Evolutionary conservation across 192 early-diverging fungal species (phyloP), one percentile per base, ranked within the genome.

Genomic region (Jimgerdemannia flammicorona): DNA sequence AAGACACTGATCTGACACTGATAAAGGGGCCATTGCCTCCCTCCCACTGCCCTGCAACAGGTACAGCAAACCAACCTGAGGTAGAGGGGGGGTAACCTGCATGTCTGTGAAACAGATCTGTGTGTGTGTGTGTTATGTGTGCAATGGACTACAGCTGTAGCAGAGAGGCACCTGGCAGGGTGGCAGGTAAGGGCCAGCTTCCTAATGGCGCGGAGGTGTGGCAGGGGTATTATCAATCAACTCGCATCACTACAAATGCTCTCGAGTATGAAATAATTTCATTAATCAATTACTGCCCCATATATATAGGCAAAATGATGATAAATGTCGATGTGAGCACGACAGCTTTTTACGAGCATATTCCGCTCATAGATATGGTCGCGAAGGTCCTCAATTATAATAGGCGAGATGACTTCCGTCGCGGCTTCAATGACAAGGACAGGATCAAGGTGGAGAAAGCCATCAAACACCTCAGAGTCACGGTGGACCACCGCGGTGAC

Each of bases 181-280:
- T n/a, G n/a, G n/a, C n/a, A n/a, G n/a, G 85, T 72, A 77, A 81
- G 3, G 69, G 64, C 54, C 69, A 71, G 43, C 85, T 89, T 0
- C 83, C 78, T 6, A 92, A 95, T 67, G 95, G 96, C 17, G 87
- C 91, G 40, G 94, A 97, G 85, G 89, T 96, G 4, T 97, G 96
- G 96, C 91, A 91, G 77, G 97, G 97, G 18, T 95, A 93, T 78
- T 96, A 95, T 74, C 95, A 97, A 70, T 94, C 92, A 43, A 87
- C 96, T 43, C 87, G 40, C 11, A 6, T 43, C 71, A 10, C 14
- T 40, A 63, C 20, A 10, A 69, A 76, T 64, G 17, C 18, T 42
- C 44, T 72, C 63, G 29, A 74, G 77, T 1, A 63, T 70, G 19
- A 69, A 73, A 9, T 66, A 7, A 11, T 7, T 54, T 54, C 11